Base-by-base conservation (phyloP, 306 rosid genomes). In the Citrullus colocynthis region DNA sequence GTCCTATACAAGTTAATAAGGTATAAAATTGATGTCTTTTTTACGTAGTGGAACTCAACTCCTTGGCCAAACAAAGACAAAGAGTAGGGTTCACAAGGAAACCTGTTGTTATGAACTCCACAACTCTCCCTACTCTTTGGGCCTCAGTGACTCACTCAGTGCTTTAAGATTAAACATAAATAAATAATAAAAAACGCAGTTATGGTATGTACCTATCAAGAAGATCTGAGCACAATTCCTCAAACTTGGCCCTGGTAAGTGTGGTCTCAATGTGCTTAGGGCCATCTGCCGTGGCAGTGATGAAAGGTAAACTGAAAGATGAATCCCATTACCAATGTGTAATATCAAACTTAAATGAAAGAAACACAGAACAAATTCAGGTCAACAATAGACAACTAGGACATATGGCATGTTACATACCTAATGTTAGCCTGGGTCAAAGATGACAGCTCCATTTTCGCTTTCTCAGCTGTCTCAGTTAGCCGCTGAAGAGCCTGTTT, bases 401-500 rank as follows among this genome's bases (percentile, higher is more conserved):
- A 37, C 10, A 64, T 64, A 78, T 44, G 16, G 9, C 11, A 67
- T 62, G 36, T 13, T 16, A 67, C 55, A n/a, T 61, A 92, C 98
- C 98, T 94, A 54, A 94, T 90, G 78, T 91, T 94, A 13, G 98
- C 82, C 80, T 94, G 98, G 17, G 96, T 90, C 86, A 94, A 85
- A 21, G 98, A 85, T 65, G 98, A 94, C 39, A 94, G 82, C 92
- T 94, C 98, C 98, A 94, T 94, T 81, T 94, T 94, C 0, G 97
- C 98, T 78, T 94, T 94, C 93, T 94, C 98, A 0, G 98, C 96
- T 0, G 98, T 94, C 90, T 94, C 98, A 0, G 98, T 94, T 21
- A 94, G 95, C 41, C 98, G 87, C 82, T 94, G 98, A 85, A 94
- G 98, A 79, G 98, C 98, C 79, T 94, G 98, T 83, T 94, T 94